Conservation (phyloP, 164 flowering plant genomes). For the grape (Vitis vinifera) region DNA sequence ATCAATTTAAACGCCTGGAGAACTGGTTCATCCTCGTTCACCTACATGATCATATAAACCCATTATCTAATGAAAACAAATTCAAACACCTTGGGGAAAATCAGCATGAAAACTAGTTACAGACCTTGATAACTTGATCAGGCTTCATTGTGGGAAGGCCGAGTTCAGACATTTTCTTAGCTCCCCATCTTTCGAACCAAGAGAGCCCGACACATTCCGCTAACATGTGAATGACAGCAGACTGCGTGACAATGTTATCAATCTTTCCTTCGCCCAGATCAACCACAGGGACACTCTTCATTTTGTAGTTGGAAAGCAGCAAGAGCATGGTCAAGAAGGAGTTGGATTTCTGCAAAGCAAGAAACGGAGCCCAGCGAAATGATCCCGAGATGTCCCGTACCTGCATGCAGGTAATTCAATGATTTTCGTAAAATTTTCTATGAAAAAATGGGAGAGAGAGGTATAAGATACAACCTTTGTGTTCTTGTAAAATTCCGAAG, state of each 20-base stretch:
- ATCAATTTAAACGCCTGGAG: slow-evolving; percentile 87
- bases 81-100: neutral
- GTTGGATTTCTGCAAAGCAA: slow-evolving; percentile 81
- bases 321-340: slow-evolving; percentile 88
- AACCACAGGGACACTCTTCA: slow-evolving; percentile 97
- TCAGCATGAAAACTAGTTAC: neutral
- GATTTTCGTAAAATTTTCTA: neutral
- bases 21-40: slow-evolving; percentile 85
- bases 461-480: slow-evolving; percentile 51
- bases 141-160: slow-evolving; percentile 81
- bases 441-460: neutral
- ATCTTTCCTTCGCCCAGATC: slow-evolving; percentile 74
- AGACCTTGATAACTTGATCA: slow-evolving; percentile 58
- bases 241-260: slow-evolving; percentile 82
- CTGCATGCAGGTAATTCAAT: slow-evolving; percentile 34
- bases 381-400: slow-evolving; percentile 90
- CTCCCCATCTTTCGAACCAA: slow-evolving; percentile 97
- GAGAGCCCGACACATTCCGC: slow-evolving; percentile 93
- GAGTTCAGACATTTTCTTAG: slow-evolving; percentile 67
- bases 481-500: slow-evolving; percentile 83
- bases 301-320: slow-evolving; percentile 91
- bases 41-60: slow-evolving; percentile 39
- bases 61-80: neutral
- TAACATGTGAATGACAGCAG: slow-evolving; percentile 93
- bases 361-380: slow-evolving; percentile 99